These are phyloP conservation scores for Luffa aegyptiaca DNA, from an alignment of 306 rosid species.

Conservation along the genomic window DNA sequence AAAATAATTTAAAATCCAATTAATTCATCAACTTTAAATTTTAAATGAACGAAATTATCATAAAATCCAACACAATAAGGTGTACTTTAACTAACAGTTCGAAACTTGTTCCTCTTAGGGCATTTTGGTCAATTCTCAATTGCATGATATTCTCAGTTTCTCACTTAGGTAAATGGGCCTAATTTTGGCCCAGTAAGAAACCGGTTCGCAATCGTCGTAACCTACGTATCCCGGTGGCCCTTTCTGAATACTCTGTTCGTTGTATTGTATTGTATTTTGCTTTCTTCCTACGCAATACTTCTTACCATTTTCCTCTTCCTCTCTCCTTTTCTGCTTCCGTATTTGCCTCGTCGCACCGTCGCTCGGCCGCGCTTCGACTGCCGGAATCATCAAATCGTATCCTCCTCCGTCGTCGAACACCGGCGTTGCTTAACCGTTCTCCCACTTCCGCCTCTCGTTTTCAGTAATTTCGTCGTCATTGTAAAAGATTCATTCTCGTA, in stretches of 20 bases:
- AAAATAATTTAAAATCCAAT: no score
- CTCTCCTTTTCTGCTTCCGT: neutral
- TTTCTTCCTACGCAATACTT: neutral
- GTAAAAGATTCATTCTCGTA: neutral
- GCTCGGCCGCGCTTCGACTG: neutral
- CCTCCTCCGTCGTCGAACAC: neutral
- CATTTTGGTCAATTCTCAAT: neutral
- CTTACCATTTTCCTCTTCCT: neutral
- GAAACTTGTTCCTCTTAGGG: neutral
- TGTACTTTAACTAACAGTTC: no score
- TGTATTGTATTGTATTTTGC: neutral
- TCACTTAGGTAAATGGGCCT: neutral
- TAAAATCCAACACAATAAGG: no score
- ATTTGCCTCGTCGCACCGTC: no score
- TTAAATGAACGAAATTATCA: no score
- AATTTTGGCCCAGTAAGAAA: neutral
- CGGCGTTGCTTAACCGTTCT: neutral
- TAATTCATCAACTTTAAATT: no score
- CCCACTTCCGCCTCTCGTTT: neutral
- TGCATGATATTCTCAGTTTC: neutral
- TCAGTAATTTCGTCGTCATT: neutral
- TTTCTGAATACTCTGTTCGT: no score
- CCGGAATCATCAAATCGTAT: neutral
- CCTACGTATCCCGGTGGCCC: neutral
- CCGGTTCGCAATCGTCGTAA: neutral